A percentile compares a stretch with the other conserved stretches of the same genome.
Evolutionary conservation across 225 moss, liverwort and hornwort genomes (phyloP).

Genomic region (Pleurozium schreberi): DNA sequence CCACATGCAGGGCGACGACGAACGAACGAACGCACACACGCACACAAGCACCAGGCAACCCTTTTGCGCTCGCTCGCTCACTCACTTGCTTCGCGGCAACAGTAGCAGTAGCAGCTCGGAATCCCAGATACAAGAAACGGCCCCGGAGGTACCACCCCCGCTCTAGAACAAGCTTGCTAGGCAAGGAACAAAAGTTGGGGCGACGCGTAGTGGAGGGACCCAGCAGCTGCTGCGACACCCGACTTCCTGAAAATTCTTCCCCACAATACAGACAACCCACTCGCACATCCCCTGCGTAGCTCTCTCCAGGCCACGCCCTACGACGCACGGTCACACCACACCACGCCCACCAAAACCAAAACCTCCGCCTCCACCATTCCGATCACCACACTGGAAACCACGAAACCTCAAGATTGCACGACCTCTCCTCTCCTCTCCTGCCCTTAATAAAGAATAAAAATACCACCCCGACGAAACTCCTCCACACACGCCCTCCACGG

Average conservation of each 20-base stretch:
- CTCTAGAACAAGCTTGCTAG: slow-evolving; percentile 24
- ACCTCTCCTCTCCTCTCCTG: not conserved
- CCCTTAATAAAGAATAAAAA: not conserved
- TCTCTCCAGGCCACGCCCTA: not conserved
- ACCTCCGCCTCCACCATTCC: not conserved
- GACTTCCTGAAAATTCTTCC: slow-evolving; percentile 9
- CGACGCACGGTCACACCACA: not conserved
- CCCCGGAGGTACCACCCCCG: not conserved
- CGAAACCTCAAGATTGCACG: slow-evolving; percentile 14
- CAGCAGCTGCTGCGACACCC: slow-evolving; percentile 17
- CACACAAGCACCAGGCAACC: not conserved
- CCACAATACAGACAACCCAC: slow-evolving; percentile 11
- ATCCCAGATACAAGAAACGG: slow-evolving; percentile 22
- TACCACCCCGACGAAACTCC: not conserved
- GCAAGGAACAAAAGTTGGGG: slow-evolving; percentile 7
- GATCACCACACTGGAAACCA: not conserved
- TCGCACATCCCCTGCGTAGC: not conserved
- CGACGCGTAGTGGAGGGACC: slow-evolving; percentile 41
- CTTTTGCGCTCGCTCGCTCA: not conserved
- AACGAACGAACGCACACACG: not conserved
- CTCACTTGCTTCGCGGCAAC: not conserved
- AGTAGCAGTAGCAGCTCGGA: not conserved
- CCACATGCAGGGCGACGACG: not conserved
- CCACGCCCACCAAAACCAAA: not conserved
- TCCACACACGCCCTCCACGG: not conserved